A percentile compares a stretch with the other conserved stretches of the same genome.
These are phyloP conservation scores for Macrolepiota fuliginosa DNA, from an alignment of 768 basidiomycete species.

Conservation along the genomic window DNA sequence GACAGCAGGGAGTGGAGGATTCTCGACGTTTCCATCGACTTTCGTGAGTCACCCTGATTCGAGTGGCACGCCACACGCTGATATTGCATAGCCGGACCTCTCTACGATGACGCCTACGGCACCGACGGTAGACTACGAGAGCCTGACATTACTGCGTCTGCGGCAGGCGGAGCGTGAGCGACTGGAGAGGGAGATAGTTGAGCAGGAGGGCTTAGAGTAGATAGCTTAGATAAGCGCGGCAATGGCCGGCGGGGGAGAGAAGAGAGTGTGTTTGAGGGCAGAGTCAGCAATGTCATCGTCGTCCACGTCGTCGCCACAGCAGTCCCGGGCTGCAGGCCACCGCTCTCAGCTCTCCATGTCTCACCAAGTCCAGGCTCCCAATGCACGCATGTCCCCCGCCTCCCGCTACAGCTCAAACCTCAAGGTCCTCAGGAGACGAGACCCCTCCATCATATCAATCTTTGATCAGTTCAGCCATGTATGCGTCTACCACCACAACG, in stretches of 20 bases:
- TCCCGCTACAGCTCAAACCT: conserved; percentile 75
- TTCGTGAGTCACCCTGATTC: conserved; percentile 37
- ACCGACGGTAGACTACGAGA: conserved; percentile 68
- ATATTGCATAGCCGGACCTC: conserved; percentile 15
- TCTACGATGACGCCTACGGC: conserved; percentile 16
- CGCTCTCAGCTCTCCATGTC: conserved; percentile 30
- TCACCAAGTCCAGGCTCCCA: conserved; percentile 20
- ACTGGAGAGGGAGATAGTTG: conserved; percentile 76
- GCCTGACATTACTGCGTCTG: conserved; percentile 75
- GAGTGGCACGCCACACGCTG: neutral
- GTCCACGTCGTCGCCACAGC: conserved; percentile 11
- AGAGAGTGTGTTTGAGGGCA: neutral
- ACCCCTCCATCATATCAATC: conserved; percentile 76
- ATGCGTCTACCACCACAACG: conserved; percentile 76
- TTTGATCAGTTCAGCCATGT: conserved; percentile 89
- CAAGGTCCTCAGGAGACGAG: conserved; percentile 74
- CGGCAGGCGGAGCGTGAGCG: conserved; percentile 78
- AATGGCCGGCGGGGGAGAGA: neutral
- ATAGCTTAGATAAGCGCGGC: neutral
- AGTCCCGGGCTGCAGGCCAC: conserved; percentile 7
- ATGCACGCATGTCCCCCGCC: conserved; percentile 58
- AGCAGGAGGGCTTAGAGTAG: conserved; percentile 27
- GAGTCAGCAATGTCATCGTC: neutral
- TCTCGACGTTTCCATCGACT: conserved; percentile 63
- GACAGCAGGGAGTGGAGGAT: conserved; percentile 31